phyloP scores from a whole-genome alignment of 352 stramenopile species.

The Globisporangium cederbergense region DNA sequence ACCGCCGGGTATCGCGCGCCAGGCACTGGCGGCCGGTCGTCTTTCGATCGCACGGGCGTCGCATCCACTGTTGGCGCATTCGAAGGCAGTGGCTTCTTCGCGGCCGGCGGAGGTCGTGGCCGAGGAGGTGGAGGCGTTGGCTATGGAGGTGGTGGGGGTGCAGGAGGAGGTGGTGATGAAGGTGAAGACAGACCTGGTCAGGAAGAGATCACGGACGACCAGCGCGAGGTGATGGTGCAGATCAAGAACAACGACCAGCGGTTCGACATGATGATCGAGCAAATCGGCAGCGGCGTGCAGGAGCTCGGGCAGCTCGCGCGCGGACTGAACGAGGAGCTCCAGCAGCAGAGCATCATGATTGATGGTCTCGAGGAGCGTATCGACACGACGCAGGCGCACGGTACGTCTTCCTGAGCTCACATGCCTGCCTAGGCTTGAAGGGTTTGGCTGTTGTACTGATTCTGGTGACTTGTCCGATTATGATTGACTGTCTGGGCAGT shows the following conservation, averaged over 20 bases:
- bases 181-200: constrained; percentile 27
- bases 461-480: background rate
- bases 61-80: constrained; percentile 50
- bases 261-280: constrained; percentile 84
- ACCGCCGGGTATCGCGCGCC: constrained; percentile 54
- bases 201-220: constrained; percentile 66
- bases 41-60: constrained; percentile 45
- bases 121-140: constrained; percentile 23
- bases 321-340: constrained; percentile 79
- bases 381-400: constrained; percentile 73
- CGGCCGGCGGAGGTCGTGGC: constrained; percentile 25
- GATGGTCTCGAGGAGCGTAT: constrained; percentile 77
- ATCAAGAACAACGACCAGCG: constrained; percentile 83
- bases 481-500: constrained; percentile 27
- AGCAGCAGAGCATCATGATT: constrained; percentile 88
- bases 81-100: constrained; percentile 65
- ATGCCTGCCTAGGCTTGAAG: background rate
- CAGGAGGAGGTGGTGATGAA: constrained; percentile 17
- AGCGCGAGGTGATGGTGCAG: constrained; percentile 61
- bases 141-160: constrained; percentile 18
- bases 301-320: constrained; percentile 72
- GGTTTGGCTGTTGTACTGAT: background rate
- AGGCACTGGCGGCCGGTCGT: constrained; percentile 23
- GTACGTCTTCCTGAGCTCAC: constrained; percentile 22
- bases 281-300: constrained; percentile 78